Percentiles rank a stretch among this genome's conserved stretches.
Evolutionary conservation across 345 rosid species (phyloP).

Genomic region (Hypericum perforatum): DNA sequence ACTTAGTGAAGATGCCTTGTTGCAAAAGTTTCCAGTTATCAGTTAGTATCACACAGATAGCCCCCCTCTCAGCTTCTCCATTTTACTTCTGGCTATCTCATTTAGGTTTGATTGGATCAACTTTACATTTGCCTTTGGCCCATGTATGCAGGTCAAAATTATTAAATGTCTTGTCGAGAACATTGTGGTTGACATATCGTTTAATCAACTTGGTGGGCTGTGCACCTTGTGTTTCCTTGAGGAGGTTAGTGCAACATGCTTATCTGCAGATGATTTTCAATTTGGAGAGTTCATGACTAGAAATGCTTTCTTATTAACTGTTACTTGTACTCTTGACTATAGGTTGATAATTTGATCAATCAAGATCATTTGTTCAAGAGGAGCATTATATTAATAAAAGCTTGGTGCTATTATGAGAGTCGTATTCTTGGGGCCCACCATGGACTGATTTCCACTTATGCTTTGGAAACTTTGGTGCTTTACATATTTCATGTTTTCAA

Average conservation of each 20-base stretch:
- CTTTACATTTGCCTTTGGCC: neutral
- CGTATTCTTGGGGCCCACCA: conserved; percentile 10
- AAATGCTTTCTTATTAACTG: neutral
- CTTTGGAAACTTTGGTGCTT: conserved; percentile 3
- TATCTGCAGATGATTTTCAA: neutral
- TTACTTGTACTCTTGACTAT: neutral
- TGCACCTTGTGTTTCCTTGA: conserved; percentile 7
- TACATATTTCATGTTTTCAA: conserved; percentile 10
- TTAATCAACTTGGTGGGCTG: conserved; percentile 8
- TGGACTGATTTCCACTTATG: conserved; percentile 9
- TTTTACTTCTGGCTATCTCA: too few relatives aligned
- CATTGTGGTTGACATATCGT: conserved; percentile 7
- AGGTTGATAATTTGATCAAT: conserved; percentile 3
- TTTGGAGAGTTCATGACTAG: neutral
- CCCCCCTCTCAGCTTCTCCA: too few relatives aligned
- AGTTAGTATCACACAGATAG: too few relatives aligned
- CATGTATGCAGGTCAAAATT: conserved; percentile 2
- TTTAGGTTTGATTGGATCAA: too few relatives aligned
- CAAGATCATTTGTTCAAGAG: conserved; percentile 6
- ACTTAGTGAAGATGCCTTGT: too few relatives aligned
- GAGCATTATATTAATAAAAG: conserved; percentile 6
- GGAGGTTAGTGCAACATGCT: neutral
- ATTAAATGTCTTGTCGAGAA: conserved; percentile 6
- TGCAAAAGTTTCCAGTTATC: too few relatives aligned
- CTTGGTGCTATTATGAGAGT: conserved; percentile 9